Base-by-base conservation (phyloP, 1,284 basidiomycete genomes). In the Ustilago trichophora region DNA sequence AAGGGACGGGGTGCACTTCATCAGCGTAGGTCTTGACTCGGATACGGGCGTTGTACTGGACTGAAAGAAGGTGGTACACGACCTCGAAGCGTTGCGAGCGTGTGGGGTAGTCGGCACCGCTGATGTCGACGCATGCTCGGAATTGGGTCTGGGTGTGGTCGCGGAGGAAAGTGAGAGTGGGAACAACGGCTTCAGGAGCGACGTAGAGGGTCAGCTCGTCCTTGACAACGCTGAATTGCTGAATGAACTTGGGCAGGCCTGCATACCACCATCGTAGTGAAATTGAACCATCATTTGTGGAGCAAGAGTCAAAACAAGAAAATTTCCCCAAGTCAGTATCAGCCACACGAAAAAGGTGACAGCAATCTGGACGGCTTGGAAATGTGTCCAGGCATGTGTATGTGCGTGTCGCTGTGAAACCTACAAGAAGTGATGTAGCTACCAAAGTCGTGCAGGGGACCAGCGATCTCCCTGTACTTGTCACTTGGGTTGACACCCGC, bases 21-120 rank as follows among this genome's bases (percentile, higher is more conserved):
- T 91, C 91, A 58, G 93, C 93, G 82, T 96, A 98, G 0, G 96
- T 98, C 87, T 98, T 99, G 74, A 99, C 93, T 52, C 96, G 86
- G 80, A 99, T 92, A 69, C 96, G 87, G 22, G 85, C 84, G 71
- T 85, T 85, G 82, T 85, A 84, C 80, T 86, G 86, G 75, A 93
- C 84, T 76, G 91, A 93, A 72, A 98, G 85, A 68, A 99, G 84
- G 84, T 98, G 91, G 84, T 99, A 99, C 29, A 96, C 93, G 50
- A 98, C 89, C 85, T 98, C 96, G 83, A 99, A 99, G 57, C 96
- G 88, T 82, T 94, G 91, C 73, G 91, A 88, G 67, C 91, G 86
- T 77, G 94, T 92, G 1, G 96, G 96, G 81, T 89, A 98, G 85
- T 99, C 96, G 26, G 91, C 95, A 35, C 92, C 96, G 59, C 90